These are phyloP conservation scores for Fusarium siculi DNA, from an alignment of 2,329 filamentous ascomycete genomes.

Conservation along the genomic window DNA sequence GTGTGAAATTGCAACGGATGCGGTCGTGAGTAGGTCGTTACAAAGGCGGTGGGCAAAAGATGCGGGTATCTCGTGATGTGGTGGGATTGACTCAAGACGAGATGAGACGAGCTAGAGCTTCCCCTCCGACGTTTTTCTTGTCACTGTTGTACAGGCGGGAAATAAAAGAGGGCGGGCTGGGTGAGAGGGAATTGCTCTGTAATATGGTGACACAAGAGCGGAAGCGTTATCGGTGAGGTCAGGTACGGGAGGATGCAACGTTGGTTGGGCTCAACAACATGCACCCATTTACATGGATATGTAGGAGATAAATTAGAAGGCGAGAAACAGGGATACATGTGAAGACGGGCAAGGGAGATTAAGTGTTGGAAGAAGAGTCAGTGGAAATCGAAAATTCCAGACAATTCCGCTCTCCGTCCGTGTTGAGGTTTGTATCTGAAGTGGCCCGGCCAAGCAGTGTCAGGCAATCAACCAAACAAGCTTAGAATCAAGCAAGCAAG, in stretches of 20 bases:
- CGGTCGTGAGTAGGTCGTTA: constrained; percentile 14
- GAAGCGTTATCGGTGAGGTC: constrained; percentile 10
- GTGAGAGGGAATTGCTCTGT: not conserved
- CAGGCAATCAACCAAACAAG: constrained; percentile 30
- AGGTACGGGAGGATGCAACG: constrained; percentile 14
- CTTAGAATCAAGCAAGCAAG: constrained; percentile 12
- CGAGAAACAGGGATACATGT: constrained; percentile 8
- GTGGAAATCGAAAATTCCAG: constrained; percentile 36
- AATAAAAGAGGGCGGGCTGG: not conserved
- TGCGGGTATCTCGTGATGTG: constrained; percentile 34
- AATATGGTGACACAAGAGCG: constrained; percentile 10
- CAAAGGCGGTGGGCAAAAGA: constrained; percentile 33
- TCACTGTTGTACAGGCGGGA: not conserved
- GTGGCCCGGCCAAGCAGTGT: constrained; percentile 14
- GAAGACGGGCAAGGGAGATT: constrained; percentile 11
- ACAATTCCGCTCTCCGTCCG: constrained; percentile 1
- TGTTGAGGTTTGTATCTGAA: constrained; percentile 5
- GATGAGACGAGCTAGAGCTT: not conserved
- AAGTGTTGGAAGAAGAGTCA: constrained; percentile 18
- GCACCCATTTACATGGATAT: constrained; percentile 17
- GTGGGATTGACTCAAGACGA: constrained; percentile 1
- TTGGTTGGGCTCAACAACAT: constrained; percentile 29
- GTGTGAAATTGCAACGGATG: constrained; percentile 17
- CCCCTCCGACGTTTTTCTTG: not conserved
- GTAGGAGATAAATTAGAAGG: constrained; percentile 23